These are phyloP conservation scores for Plasmodium ovale DNA, from an alignment of 169 alveolate genomes.

Conservation along the genomic window DNA sequence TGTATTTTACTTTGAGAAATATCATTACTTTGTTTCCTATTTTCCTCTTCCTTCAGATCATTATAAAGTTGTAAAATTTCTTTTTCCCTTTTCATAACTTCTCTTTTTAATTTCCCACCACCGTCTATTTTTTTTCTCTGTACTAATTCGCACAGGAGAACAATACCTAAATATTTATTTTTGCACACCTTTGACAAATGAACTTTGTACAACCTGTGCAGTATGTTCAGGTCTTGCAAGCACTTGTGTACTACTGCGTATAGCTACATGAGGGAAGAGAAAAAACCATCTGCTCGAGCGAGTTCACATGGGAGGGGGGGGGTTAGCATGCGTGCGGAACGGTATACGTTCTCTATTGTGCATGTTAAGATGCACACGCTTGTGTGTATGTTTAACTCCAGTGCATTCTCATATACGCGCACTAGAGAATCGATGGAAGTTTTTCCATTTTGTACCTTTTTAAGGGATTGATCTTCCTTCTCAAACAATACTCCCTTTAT, in stretches of 20 bases:
- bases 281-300: too few relatives aligned
- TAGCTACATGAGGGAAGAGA: conserved; percentile 1
- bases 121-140: conserved; percentile 71
- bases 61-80: conserved; percentile 25
- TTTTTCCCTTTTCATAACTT: conserved; percentile 37
- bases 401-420: neutral
- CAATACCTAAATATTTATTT: conserved; percentile 43
- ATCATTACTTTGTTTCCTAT: neutral
- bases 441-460: conserved; percentile 19
- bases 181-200: conserved; percentile 43
- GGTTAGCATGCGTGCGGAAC: too few relatives aligned
- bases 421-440: neutral
- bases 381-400: neutral
- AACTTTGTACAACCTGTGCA: conserved; percentile 18
- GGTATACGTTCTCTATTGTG: too few relatives aligned
- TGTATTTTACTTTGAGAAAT: neutral
- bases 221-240: conserved; percentile 29
- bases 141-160: conserved; percentile 49
- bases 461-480: conserved; percentile 42
- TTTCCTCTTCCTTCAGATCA: neutral
- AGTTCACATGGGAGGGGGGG: too few relatives aligned
- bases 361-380: neutral
- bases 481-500: conserved; percentile 36
- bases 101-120: conserved; percentile 62
- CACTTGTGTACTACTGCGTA: conserved; percentile 27